phyloP scores from a whole-genome alignment of 2,329 filamentous ascomycete genomes.

The Cladophialophora carrionii region DNA sequence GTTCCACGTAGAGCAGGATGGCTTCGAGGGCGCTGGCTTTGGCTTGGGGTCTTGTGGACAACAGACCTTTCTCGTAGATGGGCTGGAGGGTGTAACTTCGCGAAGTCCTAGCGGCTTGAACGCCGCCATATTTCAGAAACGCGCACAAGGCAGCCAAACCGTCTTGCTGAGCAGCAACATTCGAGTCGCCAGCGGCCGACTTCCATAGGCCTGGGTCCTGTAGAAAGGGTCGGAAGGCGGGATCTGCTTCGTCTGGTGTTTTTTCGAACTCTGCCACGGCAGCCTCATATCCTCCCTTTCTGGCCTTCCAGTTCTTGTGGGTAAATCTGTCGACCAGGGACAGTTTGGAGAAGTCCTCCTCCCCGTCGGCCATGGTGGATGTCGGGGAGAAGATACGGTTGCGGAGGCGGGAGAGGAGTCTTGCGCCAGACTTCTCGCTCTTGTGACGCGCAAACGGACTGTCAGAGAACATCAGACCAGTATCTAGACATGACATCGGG shows the following conservation, averaged over 20 bases:
- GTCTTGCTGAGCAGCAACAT: slow-evolving; percentile 95
- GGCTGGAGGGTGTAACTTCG: slow-evolving; percentile 73
- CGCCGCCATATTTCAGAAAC: slow-evolving; percentile 88
- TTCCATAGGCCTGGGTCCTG: slow-evolving; percentile 89
- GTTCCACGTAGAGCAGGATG: slow-evolving; percentile 82
- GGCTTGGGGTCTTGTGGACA: slow-evolving; percentile 82
- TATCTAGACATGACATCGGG: background rate
- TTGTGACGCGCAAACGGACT: slow-evolving; percentile 30
- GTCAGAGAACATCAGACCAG: slow-evolving; percentile 35
- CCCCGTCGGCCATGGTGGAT: slow-evolving; percentile 48
- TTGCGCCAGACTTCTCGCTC: slow-evolving; percentile 20
- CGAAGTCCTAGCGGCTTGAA: slow-evolving; percentile 69
- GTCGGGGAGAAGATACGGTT: slow-evolving; percentile 34
- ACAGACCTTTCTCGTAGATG: slow-evolving; percentile 87
- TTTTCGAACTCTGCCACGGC: slow-evolving; percentile 83
- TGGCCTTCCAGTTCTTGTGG: slow-evolving; percentile 84
- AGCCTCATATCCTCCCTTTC: slow-evolving; percentile 93
- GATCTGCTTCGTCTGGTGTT: slow-evolving; percentile 81
- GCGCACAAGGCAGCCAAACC: slow-evolving; percentile 84
- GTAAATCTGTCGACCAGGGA: slow-evolving; percentile 49
- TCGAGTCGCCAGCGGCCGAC: slow-evolving; percentile 86
- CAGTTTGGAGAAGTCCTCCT: slow-evolving; percentile 51
- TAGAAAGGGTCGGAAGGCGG: slow-evolving; percentile 83
- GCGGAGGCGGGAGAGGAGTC: slow-evolving; percentile 24
- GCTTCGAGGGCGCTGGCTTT: slow-evolving; percentile 87